Conservation (phyloP, 23 red algal species). For the Porphyridium purpureum region DNA sequence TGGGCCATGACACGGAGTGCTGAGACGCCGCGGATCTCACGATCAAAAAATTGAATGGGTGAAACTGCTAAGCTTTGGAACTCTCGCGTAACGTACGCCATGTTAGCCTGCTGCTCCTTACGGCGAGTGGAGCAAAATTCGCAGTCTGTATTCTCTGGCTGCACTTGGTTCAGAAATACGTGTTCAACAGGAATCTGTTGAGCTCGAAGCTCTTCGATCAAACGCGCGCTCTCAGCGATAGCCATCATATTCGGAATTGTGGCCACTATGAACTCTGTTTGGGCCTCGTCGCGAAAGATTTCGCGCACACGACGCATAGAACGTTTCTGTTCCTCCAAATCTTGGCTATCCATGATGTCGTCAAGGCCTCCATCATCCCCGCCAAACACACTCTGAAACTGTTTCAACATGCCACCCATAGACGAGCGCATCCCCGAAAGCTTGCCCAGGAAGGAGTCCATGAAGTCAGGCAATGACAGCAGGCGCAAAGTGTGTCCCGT, state of each 20-base stretch:
- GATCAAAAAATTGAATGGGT: slow-evolving; percentile 71
- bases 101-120: slow-evolving; percentile 63
- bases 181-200: slow-evolving; percentile 77
- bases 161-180: slow-evolving; percentile 90
- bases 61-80: slow-evolving; percentile 52
- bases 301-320: slow-evolving; percentile 77
- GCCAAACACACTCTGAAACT: slow-evolving; percentile 89
- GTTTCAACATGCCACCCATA: slow-evolving; percentile 57
- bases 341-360: slow-evolving; percentile 15
- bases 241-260: slow-evolving; percentile 99
- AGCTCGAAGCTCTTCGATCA: slow-evolving; percentile 52
- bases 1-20: slow-evolving; percentile 59
- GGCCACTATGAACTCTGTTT: slow-evolving; percentile 94
- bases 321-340: slow-evolving; percentile 92
- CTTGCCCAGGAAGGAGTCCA: slow-evolving; percentile 87
- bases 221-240: slow-evolving; percentile 64
- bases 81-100: slow-evolving; percentile 30
- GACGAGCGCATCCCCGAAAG: slow-evolving; percentile 64
- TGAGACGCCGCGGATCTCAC: slow-evolving; percentile 53
- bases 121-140: slow-evolving; percentile 63
- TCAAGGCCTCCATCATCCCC: slow-evolving; percentile 6
- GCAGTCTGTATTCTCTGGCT: slow-evolving; percentile 72
- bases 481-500: slow-evolving; percentile 86
- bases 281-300: slow-evolving; percentile 63
- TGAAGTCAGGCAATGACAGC: slow-evolving; percentile 82